These are phyloP conservation scores for Kwoniella bestiolae DNA, from an alignment of 768 basidiomycete genomes.

Conservation along the genomic window DNA sequence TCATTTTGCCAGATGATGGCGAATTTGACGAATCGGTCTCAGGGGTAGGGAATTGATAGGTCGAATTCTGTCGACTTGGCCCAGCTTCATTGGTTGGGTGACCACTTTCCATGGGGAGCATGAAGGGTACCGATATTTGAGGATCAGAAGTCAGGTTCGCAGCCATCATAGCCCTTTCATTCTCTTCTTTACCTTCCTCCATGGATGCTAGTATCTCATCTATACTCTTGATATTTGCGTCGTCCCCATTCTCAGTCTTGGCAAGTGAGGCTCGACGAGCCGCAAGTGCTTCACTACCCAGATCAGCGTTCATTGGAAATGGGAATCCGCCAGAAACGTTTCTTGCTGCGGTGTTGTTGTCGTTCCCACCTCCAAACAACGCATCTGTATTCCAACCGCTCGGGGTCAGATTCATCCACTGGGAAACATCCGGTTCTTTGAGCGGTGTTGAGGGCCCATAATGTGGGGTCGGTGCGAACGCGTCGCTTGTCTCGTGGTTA, in stretches of 20 bases:
- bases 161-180: conserved; percentile 22
- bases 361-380: conserved; percentile 6
- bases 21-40: conserved; percentile 39
- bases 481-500: background rate
- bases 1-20: conserved; percentile 1
- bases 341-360: background rate
- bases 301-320: conserved; percentile 16
- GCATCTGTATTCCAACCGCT: conserved; percentile 30
- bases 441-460: conserved; percentile 39
- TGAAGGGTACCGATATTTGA: background rate
- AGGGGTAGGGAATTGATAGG: conserved; percentile 44
- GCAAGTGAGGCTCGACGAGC: conserved; percentile 15
- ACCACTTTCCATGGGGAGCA: background rate
- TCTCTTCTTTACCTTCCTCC: conserved; percentile 40
- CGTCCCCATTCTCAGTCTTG: conserved; percentile 9
- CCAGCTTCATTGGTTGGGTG: background rate
- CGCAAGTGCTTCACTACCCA: conserved; percentile 1
- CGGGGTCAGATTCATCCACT: conserved; percentile 49
- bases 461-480: conserved; percentile 11
- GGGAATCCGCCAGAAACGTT: conserved; percentile 15
- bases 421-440: conserved; percentile 38
- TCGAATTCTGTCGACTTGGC: conserved; percentile 3
- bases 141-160: conserved; percentile 12
- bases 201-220: conserved; percentile 45
- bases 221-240: conserved; percentile 27